Evolutionary conservation across 2,329 filamentous ascomycete genomes (phyloP), one percentile per base, ranked within the genome.

Genomic region (Eutypa lata): DNA sequence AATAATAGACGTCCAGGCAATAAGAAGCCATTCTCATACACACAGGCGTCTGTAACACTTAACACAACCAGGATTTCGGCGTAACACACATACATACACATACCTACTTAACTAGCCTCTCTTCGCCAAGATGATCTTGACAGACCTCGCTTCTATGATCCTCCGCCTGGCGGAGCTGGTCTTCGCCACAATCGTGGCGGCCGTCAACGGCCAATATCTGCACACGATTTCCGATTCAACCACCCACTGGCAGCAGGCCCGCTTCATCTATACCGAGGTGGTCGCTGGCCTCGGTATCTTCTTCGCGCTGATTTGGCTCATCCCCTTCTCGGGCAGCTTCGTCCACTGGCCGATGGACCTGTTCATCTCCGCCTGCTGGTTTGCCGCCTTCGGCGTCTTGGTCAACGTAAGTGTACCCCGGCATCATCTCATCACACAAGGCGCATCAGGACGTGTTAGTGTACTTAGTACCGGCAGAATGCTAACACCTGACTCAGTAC

Each of bases 201-300:
- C 87, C 55, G 76, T 91, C 56, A 83, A 86, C 53, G 87, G 86
- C 49, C 68, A 82, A 58, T 88, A 87, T 68, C 81, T 91, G 24
- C 78, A 84, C 65, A 60, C 71, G 3, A 73, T 74, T 48, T 55
- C 73, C 21, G 58, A 73, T 33, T 68, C 75, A 35, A 75, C 77
- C 50, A 38, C 35, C 13, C 70, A 75, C 54, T 85, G 81, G 77
- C 72, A 76, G 18, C 72, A 81, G 38, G 84, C 79, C 35, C 84
- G 88, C 52, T 85, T 87, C 73, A 90, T 92, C 71, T 92, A 90
- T 75, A 82, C 87, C 45, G 82, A 88, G 64, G 82, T 90, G 18
- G 78, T 91, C 38, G 86, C 89, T 2, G 85, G 78, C 19, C 64
- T 92, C 18, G 83, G 85, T 13, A 83, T 91, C 51, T 68, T 92